Conservation (phyloP, 805 yeast species). For the Blastobotrys robertii region DNA sequence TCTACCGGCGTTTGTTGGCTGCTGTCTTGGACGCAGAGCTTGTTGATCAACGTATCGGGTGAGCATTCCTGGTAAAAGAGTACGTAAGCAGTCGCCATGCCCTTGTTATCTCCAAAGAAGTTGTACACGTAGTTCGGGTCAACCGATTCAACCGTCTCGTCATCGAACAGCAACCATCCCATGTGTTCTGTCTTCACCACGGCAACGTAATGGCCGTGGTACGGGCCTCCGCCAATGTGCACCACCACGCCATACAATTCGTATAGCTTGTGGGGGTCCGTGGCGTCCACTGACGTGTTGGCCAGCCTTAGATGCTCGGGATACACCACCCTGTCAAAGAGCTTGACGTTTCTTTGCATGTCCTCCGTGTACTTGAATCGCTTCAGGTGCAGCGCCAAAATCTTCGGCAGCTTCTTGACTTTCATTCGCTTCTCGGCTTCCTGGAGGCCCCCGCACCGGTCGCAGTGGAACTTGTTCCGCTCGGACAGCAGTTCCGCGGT, state of each 20-base stretch:
- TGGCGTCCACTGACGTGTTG: constrained; percentile 47
- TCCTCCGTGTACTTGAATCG: constrained; percentile 86
- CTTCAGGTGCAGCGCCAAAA: constrained; percentile 76
- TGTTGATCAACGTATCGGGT: not conserved
- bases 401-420: constrained; percentile 64
- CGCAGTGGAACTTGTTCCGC: constrained; percentile 88
- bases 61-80: constrained; percentile 60
- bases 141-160: constrained; percentile 85
- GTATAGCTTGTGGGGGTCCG: constrained; percentile 49
- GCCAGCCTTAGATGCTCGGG: constrained; percentile 63
- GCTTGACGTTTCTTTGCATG: constrained; percentile 69
- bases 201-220: constrained; percentile 93
- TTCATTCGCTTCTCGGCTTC: constrained; percentile 90
- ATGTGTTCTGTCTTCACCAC: constrained; percentile 65
- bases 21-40: too few species aligned
- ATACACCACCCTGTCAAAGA: constrained; percentile 77
- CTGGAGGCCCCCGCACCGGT: constrained; percentile 78
- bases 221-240: constrained; percentile 96
- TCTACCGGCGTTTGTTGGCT: too few species aligned
- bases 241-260: constrained; percentile 82
- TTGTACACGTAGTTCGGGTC: constrained; percentile 73
- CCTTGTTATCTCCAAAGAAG: constrained; percentile 82
- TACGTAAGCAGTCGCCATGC: constrained; percentile 86
- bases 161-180: constrained; percentile 92
- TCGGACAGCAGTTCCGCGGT: constrained; percentile 79